A percentile compares a stretch with the other conserved stretches of the same genome.
phyloP scores from a whole-genome alignment of 805 yeast genomes.

The Suhomyces faveliae region DNA sequence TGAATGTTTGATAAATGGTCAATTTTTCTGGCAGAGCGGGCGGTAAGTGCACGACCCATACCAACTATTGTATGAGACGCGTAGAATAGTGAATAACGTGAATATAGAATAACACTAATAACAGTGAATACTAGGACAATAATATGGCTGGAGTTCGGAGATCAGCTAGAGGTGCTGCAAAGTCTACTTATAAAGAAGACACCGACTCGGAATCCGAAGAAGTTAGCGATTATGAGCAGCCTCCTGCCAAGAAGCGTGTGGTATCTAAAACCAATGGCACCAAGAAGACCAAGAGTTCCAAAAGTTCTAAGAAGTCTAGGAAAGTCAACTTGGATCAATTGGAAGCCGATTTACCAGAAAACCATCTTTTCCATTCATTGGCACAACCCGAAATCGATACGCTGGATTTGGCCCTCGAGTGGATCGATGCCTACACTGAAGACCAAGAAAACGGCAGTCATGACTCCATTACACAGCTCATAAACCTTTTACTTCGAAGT shows the following conservation, averaged over 20 bases:
- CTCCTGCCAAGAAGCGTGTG: background rate
- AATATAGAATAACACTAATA: background rate
- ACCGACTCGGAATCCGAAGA: slow-evolving; percentile 12
- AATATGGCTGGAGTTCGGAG: slow-evolving; percentile 2
- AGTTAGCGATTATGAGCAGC: slow-evolving; percentile 14
- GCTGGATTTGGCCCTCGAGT: slow-evolving; percentile 37
- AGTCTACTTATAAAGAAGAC: slow-evolving; percentile 2
- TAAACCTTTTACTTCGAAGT: slow-evolving; percentile 67
- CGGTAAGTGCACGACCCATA: background rate
- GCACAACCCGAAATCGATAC: slow-evolving; percentile 30
- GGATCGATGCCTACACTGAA: slow-evolving; percentile 33
- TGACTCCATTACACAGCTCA: slow-evolving; percentile 55
- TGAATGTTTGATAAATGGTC: background rate
- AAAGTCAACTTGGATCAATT: slow-evolving; percentile 9
- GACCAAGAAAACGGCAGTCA: slow-evolving; percentile 20
- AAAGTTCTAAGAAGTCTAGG: too few relatives aligned
- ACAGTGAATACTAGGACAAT: background rate
- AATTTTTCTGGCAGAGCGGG: background rate
- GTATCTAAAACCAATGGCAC: background rate
- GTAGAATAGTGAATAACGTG: background rate
- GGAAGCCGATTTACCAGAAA: slow-evolving; percentile 29
- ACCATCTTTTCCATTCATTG: slow-evolving; percentile 28
- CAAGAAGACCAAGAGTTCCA: background rate
- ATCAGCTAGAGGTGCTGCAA: slow-evolving; percentile 4
- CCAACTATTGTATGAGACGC: background rate